These are phyloP conservation scores for Prunus yedoensis DNA, from an alignment of 331 rosid genomes.

Conservation along the genomic window DNA sequence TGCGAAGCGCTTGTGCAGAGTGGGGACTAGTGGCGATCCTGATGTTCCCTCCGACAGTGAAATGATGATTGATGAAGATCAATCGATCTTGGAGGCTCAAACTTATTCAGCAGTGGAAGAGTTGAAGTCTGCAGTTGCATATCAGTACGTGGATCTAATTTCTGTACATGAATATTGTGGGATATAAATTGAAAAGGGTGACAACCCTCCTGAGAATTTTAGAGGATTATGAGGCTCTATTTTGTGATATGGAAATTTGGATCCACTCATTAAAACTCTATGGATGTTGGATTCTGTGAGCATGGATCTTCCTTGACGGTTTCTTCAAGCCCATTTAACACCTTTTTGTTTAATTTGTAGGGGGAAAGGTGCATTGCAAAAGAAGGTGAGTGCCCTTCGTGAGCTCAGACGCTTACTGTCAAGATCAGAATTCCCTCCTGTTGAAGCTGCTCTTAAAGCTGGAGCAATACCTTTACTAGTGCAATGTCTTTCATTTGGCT, in stretches of 20 bases:
- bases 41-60: conserved; percentile 44
- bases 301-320: neutral
- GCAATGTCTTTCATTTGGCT: conserved; percentile 92
- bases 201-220: neutral
- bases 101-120: conserved; percentile 73
- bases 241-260: neutral
- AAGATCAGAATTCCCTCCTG: conserved; percentile 86
- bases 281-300: neutral
- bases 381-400: conserved; percentile 72
- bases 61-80: conserved; percentile 77
- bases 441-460: conserved; percentile 76
- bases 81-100: conserved; percentile 75
- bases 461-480: conserved; percentile 75
- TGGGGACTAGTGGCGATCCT: conserved; percentile 42
- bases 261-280: neutral
- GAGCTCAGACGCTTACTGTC: conserved; percentile 82
- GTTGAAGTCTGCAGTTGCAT: conserved; percentile 60
- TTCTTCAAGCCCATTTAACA: neutral
- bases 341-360: conserved; percentile 38
- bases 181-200: neutral
- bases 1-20: conserved; percentile 83
- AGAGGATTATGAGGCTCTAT: neutral
- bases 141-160: conserved; percentile 57
- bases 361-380: conserved; percentile 88
- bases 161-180: neutral